Base-by-base conservation (phyloP, 257 asterid genomes). In the Ehretia macrophylla region DNA sequence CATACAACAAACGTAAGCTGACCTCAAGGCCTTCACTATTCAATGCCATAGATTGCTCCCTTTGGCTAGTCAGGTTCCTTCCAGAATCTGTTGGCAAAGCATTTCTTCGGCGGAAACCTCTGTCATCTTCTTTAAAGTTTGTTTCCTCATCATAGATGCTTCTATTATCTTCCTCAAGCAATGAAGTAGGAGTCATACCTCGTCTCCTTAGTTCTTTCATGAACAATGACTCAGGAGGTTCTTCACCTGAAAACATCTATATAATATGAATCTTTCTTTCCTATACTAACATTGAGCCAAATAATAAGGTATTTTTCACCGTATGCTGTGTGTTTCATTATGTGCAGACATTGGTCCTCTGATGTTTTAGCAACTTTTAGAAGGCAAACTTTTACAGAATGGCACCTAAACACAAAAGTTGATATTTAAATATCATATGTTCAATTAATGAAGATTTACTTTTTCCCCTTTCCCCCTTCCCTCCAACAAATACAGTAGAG, bases 21-120 rank as follows among this genome's bases (percentile, higher is more conserved):
- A 92, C 99, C 99, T 88, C 97, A 59, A 92, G 87, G 71, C 99
- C 99, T 80, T 92, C 96, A 32, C 97, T 92, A 75, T 92, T 92
- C 60, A 92, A 81, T 40, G 95, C 89, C 95, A 83, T 83, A 32
- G 99, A 92, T 70, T 58, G 75, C 56, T 84, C 94, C 75, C 94
- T 76, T 68, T 88, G 99, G 77, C 75, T 76, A 61, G 78, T 68
- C 20, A 88, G 55, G 71, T 75, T 78, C 17, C 73, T 54, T 60
- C 73, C 95, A 53, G 77, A 75, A 68, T 80, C 88, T 37, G 79
- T 81, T 17, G 80, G 62, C 44, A 75, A 70, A 9, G 88, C 87
- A 70, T 83, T 80, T 72, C 84, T 81, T 61, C 81, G 70, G 8
- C 85, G 77, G 59, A 65, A 79, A 51, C 89, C 96, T 52, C 93